phyloP scores from a whole-genome alignment of 371 early-diverging fungal species.

The Apophysomyces variabilis region DNA sequence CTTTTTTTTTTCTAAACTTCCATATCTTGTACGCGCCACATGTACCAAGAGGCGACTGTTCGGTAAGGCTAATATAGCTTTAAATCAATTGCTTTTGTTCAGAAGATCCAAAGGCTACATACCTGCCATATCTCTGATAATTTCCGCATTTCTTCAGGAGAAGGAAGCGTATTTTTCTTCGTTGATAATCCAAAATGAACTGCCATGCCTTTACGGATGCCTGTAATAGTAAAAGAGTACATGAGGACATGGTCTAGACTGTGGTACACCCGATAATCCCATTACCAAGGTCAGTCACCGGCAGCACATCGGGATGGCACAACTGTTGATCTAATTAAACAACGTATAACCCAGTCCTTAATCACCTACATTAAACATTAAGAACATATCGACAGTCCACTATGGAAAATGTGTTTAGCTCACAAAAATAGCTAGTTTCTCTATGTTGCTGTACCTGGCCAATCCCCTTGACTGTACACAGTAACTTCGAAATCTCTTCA shows the following conservation, averaged over 20 bases:
- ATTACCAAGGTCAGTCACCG: slow-evolving; percentile 59
- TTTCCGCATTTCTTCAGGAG: slow-evolving; percentile 46
- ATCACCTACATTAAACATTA: slow-evolving; percentile 47
- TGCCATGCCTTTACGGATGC: slow-evolving; percentile 56
- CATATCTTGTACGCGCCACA: slow-evolving; percentile 52
- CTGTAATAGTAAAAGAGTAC: slow-evolving; percentile 11
- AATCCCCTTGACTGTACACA: slow-evolving; percentile 57
- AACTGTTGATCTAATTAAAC: slow-evolving; percentile 15
- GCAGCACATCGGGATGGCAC: slow-evolving; percentile 59
- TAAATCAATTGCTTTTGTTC: not conserved
- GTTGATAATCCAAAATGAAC: slow-evolving; percentile 39
- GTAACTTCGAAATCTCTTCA: slow-evolving; percentile 43
- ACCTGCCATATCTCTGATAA: slow-evolving; percentile 52
- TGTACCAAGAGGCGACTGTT: slow-evolving; percentile 53
- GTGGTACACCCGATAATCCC: not conserved
- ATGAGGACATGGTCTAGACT: not conserved
- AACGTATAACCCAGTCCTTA: not conserved
- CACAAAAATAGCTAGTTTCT: not conserved
- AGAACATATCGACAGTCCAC: slow-evolving; percentile 67
- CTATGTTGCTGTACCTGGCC: slow-evolving; percentile 46
- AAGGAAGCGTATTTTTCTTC: slow-evolving; percentile 31
- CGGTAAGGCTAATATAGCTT: slow-evolving; percentile 42
- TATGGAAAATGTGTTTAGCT: not conserved
- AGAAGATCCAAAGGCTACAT: not conserved
- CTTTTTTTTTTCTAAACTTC: not conserved